Conservation (phyloP, 352 stramenopile genomes). For the Phytophthora sp. region DNA sequence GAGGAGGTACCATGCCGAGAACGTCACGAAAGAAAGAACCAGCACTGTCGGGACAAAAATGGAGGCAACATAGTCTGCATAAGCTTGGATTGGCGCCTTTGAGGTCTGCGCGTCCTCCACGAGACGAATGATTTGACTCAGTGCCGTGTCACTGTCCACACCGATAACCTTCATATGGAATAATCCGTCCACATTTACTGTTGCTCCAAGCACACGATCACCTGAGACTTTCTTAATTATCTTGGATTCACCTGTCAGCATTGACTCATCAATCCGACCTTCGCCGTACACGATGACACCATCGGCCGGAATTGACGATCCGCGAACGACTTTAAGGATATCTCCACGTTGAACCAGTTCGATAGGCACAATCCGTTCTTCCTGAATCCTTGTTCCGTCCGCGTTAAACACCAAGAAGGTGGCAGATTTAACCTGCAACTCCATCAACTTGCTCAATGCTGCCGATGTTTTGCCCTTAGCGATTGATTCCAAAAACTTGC, state of each 20-base stretch:
- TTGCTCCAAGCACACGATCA: conserved; percentile 91
- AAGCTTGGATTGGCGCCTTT: conserved; percentile 98
- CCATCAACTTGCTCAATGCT: conserved; percentile 95
- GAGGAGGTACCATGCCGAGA: conserved; percentile 94
- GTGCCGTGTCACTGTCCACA: conserved; percentile 92
- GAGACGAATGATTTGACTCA: conserved; percentile 98
- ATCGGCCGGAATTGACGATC: conserved; percentile 93
- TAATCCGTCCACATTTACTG: conserved; percentile 91
- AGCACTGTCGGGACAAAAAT: conserved; percentile 97
- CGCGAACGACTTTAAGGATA: conserved; percentile 93
- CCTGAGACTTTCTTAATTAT: conserved; percentile 92
- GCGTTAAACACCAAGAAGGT: conserved; percentile 89
- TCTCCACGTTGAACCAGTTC: conserved; percentile 93
- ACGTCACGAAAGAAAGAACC: conserved; percentile 93
- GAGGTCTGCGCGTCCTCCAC: conserved; percentile 98
- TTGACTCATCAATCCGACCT: conserved; percentile 93
- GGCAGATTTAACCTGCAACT: conserved; percentile 95
- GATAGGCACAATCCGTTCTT: conserved; percentile 84
- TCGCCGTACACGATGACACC: conserved; percentile 92
- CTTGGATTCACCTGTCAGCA: conserved; percentile 95
- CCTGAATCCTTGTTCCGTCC: conserved; percentile 56
- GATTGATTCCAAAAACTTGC: conserved; percentile 97
- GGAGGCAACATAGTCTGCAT: conserved; percentile 95
- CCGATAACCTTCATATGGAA: conserved; percentile 94
- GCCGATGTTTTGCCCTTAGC: conserved; percentile 94